Percentiles rank a stretch among this genome's conserved stretches.
phyloP scores from a whole-genome alignment of 2,329 filamentous ascomycete genomes.

The Tolypocladium tropicale region DNA sequence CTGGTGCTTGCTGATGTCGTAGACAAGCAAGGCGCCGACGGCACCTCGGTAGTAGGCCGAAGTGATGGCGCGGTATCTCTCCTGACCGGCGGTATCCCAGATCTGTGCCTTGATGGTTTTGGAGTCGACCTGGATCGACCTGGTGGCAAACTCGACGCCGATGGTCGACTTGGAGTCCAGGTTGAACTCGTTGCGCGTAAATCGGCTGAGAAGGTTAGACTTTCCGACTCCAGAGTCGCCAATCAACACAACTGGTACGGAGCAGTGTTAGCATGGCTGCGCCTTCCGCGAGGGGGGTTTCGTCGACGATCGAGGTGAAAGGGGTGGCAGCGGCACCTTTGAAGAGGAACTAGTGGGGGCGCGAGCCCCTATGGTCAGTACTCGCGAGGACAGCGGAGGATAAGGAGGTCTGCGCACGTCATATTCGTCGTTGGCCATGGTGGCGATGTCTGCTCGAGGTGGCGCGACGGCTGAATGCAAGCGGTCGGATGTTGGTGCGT shows the following conservation, averaged over 20 bases:
- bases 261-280: constrained; percentile 18
- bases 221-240: constrained; percentile 99
- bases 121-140: constrained; percentile 96
- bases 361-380: constrained; percentile 19
- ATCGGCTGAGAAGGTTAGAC: constrained; percentile 98
- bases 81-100: constrained; percentile 98
- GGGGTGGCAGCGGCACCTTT: constrained; percentile 58
- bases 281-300: constrained; percentile 6
- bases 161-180: constrained; percentile 99
- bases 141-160: constrained; percentile 97
- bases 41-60: constrained; percentile 98
- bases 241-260: constrained; percentile 76
- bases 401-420: constrained; percentile 58
- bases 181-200: constrained; percentile 99
- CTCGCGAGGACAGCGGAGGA: constrained; percentile 12
- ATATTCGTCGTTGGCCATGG: constrained; percentile 99
- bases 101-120: constrained; percentile 99
- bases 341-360: constrained; percentile 75
- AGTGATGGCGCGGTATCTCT: constrained; percentile 97
- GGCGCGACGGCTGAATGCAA: not conserved
- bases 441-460: constrained; percentile 22
- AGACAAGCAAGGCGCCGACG: constrained; percentile 92
- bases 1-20: constrained; percentile 99
- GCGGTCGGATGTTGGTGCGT: not conserved
- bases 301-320: constrained; percentile 10